Base-by-base conservation (phyloP, 2,329 filamentous ascomycete genomes). In the Pezicula neosporulosa region DNA sequence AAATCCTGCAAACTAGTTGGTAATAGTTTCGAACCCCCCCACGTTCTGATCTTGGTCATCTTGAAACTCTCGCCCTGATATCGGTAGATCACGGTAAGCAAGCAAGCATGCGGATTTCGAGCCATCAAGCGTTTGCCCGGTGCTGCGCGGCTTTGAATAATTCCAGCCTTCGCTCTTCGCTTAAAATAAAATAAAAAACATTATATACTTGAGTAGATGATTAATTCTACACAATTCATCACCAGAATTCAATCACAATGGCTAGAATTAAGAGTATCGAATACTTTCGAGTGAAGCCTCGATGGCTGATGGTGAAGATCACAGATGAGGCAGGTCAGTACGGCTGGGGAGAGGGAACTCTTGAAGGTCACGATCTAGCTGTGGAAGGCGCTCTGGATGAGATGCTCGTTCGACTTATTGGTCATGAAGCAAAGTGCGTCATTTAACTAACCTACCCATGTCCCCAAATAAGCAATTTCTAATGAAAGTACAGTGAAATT, bases 251-350 rank as follows among this genome's bases (percentile, higher is more conserved):
- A 4, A 37, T 4, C 35, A 37, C 44, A 30, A 87, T 87, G 83
- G 76, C 75, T 1, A 83, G 81, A 57, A 88, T 89, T 61, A 74
- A 77, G 54, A 75, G 63, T 21, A 83, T 90, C 42, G 86, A 89
- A 60, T 89, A 90, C 63, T 90, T 90, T 65, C 80, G 87, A 16
- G 82, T 90, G 8, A 83, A 85, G 44, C 87, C 87, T 15, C 75
- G 87, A 41, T 91, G 87, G 87, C 74, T 91, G 1, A 89, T 90
- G 57, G 87, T 90, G 58, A 91, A 90, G 66, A 79, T 91, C 56
- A 83, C 80, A 1, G 86, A 90, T 62, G 80, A 83, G 33, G 75
- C 76, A 2, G 85, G 81, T 3, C 75, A 80, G 30, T 71, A 77
- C 47, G 87, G 87, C 7, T 90, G 87, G 87, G 87, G 87, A 16